A percentile compares a stretch with the other conserved stretches of the same genome.
phyloP scores from a whole-genome alignment of 1,284 basidiomycete species.

The Cryptococcus jaspeensis region DNA sequence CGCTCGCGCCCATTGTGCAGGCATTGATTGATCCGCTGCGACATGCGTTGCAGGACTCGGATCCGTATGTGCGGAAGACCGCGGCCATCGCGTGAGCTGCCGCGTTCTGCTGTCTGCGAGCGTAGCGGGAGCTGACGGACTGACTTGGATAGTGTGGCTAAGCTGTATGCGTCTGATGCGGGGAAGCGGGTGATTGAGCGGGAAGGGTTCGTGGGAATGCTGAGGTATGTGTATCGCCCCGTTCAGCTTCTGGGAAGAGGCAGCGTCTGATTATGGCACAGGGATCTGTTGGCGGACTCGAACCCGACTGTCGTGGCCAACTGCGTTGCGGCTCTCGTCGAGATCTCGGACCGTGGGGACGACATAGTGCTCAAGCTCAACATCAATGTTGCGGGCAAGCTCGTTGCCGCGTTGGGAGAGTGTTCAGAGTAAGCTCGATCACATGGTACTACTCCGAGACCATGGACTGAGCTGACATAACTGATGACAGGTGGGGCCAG shows the following conservation, averaged over 20 bases:
- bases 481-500: slow-evolving; percentile 83
- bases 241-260: slow-evolving; percentile 1
- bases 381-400: slow-evolving; percentile 59
- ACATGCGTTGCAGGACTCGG: slow-evolving; percentile 86
- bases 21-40: slow-evolving; percentile 93
- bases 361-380: slow-evolving; percentile 54
- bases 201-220: slow-evolving; percentile 84
- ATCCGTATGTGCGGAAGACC: slow-evolving; percentile 96
- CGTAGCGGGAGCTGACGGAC: slow-evolving; percentile 4
- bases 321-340: slow-evolving; percentile 90
- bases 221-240: slow-evolving; percentile 61
- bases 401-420: slow-evolving; percentile 93
- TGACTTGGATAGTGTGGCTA: slow-evolving; percentile 65
- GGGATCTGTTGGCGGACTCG: slow-evolving; percentile 70
- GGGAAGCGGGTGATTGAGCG: slow-evolving; percentile 75
- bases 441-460: slow-evolving; percentile 1
- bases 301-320: slow-evolving; percentile 98
- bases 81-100: slow-evolving; percentile 68
- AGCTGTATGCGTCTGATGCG: slow-evolving; percentile 92
- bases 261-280: slow-evolving; percentile 21
- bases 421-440: slow-evolving; percentile 83
- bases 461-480: slow-evolving; percentile 11
- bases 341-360: slow-evolving; percentile 67
- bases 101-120: not conserved
- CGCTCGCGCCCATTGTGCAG: slow-evolving; percentile 96